A percentile compares a stretch with the other conserved stretches of the same genome.
These are phyloP conservation scores for Didymella pinodella DNA, from an alignment of 2,329 filamentous ascomycete genomes.

Conservation along the genomic window DNA sequence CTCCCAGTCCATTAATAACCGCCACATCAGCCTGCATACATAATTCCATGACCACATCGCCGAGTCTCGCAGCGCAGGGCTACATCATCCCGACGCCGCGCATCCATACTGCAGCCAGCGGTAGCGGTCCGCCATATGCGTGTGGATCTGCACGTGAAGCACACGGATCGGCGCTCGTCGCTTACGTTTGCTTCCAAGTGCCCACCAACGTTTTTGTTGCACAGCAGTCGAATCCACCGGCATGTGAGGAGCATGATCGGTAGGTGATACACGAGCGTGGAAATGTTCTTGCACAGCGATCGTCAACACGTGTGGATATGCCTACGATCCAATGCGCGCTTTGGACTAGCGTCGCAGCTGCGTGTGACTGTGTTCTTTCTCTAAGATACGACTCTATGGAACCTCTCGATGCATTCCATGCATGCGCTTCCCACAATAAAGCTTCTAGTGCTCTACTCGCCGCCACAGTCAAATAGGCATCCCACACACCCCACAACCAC, in stretches of 20 bases:
- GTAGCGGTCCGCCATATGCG: conserved; percentile 11
- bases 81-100: conserved; percentile 12
- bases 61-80: conserved; percentile 6
- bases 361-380: no score
- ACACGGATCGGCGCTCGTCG: conserved; percentile 6
- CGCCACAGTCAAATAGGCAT: no score
- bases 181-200: neutral
- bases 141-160: conserved; percentile 4
- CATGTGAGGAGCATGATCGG: neutral
- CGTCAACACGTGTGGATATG: neutral
- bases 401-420: neutral
- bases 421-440: neutral
- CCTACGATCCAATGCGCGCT: neutral
- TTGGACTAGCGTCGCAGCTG: no score
- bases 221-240: neutral
- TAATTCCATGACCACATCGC: neutral
- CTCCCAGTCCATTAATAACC: neutral
- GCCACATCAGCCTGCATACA: neutral
- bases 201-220: neutral
- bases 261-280: neutral
- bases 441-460: neutral
- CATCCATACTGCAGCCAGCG: conserved; percentile 7
- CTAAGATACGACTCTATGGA: neutral
- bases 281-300: neutral
- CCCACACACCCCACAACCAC: no score